These are phyloP conservation scores for Neurospora terricola DNA, from an alignment of 495 filamentous ascomycete species.

Conservation along the genomic window DNA sequence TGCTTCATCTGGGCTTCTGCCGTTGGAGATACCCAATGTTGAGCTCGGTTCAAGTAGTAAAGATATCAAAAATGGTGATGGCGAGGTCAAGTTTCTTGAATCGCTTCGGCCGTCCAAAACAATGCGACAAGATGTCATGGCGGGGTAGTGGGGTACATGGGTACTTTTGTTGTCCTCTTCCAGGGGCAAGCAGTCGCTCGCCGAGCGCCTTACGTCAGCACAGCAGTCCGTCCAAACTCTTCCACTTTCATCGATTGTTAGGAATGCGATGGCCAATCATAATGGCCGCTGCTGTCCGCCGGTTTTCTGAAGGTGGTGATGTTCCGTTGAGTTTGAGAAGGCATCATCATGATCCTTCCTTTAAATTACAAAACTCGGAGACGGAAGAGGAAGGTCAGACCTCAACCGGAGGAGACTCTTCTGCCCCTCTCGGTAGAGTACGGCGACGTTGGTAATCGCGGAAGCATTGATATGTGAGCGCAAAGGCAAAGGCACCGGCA, in stretches of 20 bases:
- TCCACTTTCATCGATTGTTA: neutral
- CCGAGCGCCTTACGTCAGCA: neutral
- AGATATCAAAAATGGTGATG: neutral
- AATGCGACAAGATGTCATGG: neutral
- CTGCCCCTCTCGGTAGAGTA: neutral
- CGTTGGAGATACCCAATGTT: neutral
- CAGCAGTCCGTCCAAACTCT: neutral
- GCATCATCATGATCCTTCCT: neutral
- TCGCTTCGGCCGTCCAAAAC: neutral
- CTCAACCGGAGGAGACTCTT: neutral
- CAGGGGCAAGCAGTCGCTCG: neutral
- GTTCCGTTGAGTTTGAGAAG: neutral
- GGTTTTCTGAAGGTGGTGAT: neutral
- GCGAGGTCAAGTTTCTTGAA: neutral
- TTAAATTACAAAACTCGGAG: neutral
- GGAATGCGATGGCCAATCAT: neutral
- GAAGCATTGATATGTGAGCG: conserved; percentile 2
- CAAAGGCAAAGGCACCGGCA: conserved; percentile 5
- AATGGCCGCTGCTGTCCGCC: neutral
- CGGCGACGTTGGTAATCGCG: neutral
- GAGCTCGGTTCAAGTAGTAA: neutral
- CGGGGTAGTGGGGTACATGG: neutral
- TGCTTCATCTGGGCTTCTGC: conserved; percentile 68
- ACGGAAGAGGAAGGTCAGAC: neutral
- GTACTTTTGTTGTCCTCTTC: neutral